Evolutionary conservation across 2,329 filamentous ascomycete genomes (phyloP), one percentile per base, ranked within the genome.

Genomic region (Epichloe gansuensis): DNA sequence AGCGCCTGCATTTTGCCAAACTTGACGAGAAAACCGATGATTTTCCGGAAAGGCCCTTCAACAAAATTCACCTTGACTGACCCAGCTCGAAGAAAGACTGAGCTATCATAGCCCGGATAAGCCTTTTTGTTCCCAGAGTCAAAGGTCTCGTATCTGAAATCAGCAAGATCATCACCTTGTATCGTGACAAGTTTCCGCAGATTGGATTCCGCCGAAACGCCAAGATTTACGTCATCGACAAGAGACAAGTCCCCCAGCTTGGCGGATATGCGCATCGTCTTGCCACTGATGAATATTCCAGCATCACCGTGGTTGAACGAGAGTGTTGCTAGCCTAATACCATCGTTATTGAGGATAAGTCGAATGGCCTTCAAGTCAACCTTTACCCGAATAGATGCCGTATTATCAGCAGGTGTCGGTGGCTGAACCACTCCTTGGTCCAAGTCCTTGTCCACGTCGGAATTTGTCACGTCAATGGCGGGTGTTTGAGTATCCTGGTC

Each of bases 1-100:
- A 98, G 86, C 23, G 93, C 91, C 68, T 98, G 93, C 93, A 99
- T 99, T 69, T 95, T 95, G 55, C 94, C 93, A 66, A 99, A 99
- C 62, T 98, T 98, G 66, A 99, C 89, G 43, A 95, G 75, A 67
- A 98, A 99, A 59, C 94, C 88, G 68, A 98, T 88, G 57, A 99
- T 97, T 70, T 97, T 97, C 50, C 93, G 82, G 74, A 97, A 96
- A 0, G 93, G 93, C 66, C 98, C 94, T 55, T 96, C 91, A 4
- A 97, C 72, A 65, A 99, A 98, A 65, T 96, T 97, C 64, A 98
- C 76, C 70, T 95, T 97, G 66, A 98, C 85, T 0, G 93, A 98
- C 1, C 93, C 93, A 17, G 93, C 91, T 38, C 91, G 83, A 11
- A 99, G 74, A 62, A 82, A 94, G 34, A 98, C 82, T 1, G 90